Evolutionary conservation across 2,329 filamentous ascomycete species (phyloP).

Genomic region (Fusarium brachygibbosum): DNA sequence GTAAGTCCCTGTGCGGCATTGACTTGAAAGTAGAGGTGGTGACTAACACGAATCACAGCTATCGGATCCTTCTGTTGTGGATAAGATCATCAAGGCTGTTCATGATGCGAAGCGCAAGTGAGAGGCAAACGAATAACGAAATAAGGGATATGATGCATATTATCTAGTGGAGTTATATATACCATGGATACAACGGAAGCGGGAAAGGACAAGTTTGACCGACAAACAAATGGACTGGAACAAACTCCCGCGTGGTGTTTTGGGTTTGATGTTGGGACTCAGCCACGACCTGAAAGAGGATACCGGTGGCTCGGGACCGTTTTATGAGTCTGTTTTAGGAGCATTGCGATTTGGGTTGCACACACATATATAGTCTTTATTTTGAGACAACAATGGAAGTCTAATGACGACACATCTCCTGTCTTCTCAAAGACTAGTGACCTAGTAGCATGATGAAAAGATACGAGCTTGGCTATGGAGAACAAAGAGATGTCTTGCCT

Average conservation of each 20-base stretch:
- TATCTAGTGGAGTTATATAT: conserved; percentile 49
- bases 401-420: conserved; percentile 21
- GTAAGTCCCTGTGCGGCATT: conserved; percentile 65
- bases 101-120: conserved; percentile 72
- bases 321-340: conserved; percentile 42
- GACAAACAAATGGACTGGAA: conserved; percentile 18
- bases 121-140: conserved; percentile 28
- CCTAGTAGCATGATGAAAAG: background rate
- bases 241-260: conserved; percentile 45
- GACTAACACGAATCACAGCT: conserved; percentile 66
- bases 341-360: conserved; percentile 41
- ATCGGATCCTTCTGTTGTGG: conserved; percentile 89
- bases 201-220: conserved; percentile 33
- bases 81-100: conserved; percentile 88
- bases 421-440: background rate
- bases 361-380: conserved; percentile 20
- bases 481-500: background rate
- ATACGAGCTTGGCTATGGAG: background rate
- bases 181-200: conserved; percentile 45
- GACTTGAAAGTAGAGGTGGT: background rate
- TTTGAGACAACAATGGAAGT: conserved; percentile 29
- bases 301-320: conserved; percentile 37
- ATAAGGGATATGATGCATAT: conserved; percentile 29
- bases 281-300: conserved; percentile 41
- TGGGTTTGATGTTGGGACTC: conserved; percentile 44